These are phyloP conservation scores for Kodamaea hsintzibuensis DNA, from an alignment of 805 yeast species.

Conservation along the genomic window DNA sequence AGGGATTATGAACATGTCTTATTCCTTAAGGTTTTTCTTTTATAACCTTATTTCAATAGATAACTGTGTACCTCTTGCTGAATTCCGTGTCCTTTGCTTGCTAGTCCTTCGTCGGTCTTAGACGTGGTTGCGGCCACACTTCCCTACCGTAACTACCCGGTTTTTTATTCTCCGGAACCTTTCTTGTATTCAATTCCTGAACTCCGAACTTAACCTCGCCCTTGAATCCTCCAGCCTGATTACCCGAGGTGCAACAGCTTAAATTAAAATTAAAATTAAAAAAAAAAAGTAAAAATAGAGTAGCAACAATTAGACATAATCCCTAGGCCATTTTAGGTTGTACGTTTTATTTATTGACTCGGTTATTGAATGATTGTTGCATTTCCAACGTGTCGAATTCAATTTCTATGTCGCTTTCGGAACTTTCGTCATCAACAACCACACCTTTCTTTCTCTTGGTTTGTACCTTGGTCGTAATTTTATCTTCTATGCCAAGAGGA, in stretches of 20 bases:
- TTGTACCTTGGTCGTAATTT: constrained; percentile 1
- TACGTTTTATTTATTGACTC: neutral
- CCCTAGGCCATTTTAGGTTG: neutral
- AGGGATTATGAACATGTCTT: neutral
- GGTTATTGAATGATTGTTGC: constrained; percentile 17
- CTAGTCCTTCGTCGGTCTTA: neutral
- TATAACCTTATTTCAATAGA: neutral
- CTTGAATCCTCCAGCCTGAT: neutral
- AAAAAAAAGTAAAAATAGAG: neutral
- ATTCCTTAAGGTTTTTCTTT: neutral
- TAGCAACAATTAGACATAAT: neutral
- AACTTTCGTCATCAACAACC: constrained; percentile 13
- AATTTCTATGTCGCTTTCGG: constrained; percentile 32
- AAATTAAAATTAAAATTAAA: no score
- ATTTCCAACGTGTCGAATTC: constrained; percentile 28
- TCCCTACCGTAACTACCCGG: neutral
- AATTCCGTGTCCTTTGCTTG: neutral
- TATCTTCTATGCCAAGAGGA: neutral
- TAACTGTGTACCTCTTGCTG: neutral
- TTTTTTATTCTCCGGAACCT: neutral
- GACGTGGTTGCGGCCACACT: neutral
- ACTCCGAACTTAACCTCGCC: neutral
- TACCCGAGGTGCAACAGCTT: neutral
- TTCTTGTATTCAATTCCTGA: neutral
- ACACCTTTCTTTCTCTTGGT: constrained; percentile 3